A percentile compares a stretch with the other conserved stretches of the same genome.
Conservation (phyloP, 2,329 filamentous ascomycete genomes). For the Neofusicoccum kwambonambiense region DNA sequence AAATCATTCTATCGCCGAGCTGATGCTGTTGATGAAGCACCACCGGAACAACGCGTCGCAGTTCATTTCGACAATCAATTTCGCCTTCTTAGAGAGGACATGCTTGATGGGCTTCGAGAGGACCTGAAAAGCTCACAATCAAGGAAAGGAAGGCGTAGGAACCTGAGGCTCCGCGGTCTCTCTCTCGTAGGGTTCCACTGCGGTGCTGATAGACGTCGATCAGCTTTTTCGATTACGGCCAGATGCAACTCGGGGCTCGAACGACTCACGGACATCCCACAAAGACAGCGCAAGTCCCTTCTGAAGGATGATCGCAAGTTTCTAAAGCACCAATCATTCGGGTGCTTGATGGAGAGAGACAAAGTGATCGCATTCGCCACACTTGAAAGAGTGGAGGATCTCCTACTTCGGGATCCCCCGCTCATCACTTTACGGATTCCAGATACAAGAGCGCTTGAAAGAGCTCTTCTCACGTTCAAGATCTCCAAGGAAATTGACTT, state of each 20-base stretch:
- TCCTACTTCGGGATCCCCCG: conserved; percentile 47
- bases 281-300: conserved; percentile 42
- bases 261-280: conserved; percentile 35
- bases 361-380: conserved; percentile 61
- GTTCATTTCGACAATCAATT: conserved; percentile 70
- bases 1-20: conserved; percentile 57
- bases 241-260: conserved; percentile 45
- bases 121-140: conserved; percentile 56
- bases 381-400: conserved; percentile 51
- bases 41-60: conserved; percentile 39
- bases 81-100: conserved; percentile 68
- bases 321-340: conserved; percentile 61
- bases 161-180: conserved; percentile 43
- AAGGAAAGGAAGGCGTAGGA: conserved; percentile 40
- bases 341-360: conserved; percentile 55
- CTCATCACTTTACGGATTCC: conserved; percentile 54
- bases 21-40: conserved; percentile 48
- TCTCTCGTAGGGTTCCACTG: conserved; percentile 40
- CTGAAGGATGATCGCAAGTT: conserved; percentile 49
- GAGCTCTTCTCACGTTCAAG: conserved; percentile 49
- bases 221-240: conserved; percentile 41
- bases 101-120: conserved; percentile 64
- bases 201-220: conserved; percentile 23
- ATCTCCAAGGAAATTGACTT: conserved; percentile 10
- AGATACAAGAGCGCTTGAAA: conserved; percentile 46